Base-by-base conservation (phyloP, 2,329 filamentous ascomycete species). In the Colletotrichum graminicola region DNA sequence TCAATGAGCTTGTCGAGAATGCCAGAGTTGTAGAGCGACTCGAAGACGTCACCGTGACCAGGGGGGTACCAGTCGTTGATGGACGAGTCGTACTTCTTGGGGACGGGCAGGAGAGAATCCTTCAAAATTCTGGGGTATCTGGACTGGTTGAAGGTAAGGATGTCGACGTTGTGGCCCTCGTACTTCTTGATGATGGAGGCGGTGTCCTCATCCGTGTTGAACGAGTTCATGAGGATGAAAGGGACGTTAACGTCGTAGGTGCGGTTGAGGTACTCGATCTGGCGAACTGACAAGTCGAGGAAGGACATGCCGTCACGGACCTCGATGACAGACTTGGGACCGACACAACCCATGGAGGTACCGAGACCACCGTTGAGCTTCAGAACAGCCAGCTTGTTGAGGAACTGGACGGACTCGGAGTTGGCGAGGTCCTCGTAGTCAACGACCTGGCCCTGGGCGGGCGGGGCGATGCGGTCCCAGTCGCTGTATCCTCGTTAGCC, bases 121-220 rank as follows among this genome's bases (percentile, higher is more conserved):
- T 98, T 98, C 85, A 95, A 91, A 81, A 99, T 94, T 89, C 96
- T 93, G 77, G 96, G 96, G 88, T 98, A 99, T 79, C 95, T 91
- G 75, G 96, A 99, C 87, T 99, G 96, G 89, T 99, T 90, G 92
- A 99, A 99, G 82, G 96, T 98, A 82, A 98, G 89, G 83, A 99
- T 98, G 82, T 99, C 96, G 80, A 99, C 97, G 83, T 98, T 98
- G 90, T 99, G 96, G 75, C 96, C 96, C 87, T 99, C 95, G 86
- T 98, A 99, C 89, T 99, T 99, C 91, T 99, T 99, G 88, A 99
- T 99, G 85, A 99, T 99, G 84, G 94, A 94, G 74, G 95, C 94
- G 62, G 96, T 99, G 81, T 99, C 96, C 79, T 95, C 91, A 83
- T 99, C 95, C 82, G 96, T 99, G 90, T 99, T 99, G 93, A 99